Evolutionary conservation across 768 basidiomycete species (phyloP).

Genomic region (Trametes elegans): DNA sequence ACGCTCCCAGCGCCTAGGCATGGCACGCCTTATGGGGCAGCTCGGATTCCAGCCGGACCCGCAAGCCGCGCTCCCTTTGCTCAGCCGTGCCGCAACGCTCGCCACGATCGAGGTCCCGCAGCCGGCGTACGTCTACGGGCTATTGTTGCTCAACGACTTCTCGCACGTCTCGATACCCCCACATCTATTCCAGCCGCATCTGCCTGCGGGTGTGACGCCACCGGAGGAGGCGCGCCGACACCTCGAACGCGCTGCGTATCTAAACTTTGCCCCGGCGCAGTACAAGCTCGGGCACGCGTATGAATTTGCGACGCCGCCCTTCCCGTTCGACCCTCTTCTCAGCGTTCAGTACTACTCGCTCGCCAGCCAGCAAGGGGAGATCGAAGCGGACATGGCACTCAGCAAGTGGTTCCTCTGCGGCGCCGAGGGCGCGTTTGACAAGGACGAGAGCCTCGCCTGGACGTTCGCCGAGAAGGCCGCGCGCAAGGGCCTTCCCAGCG

Average conservation of each 20-base stretch:
- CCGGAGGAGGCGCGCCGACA: slow-evolving; percentile 67
- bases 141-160: slow-evolving; percentile 84
- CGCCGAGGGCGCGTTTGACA: slow-evolving; percentile 70
- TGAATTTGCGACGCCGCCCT: slow-evolving; percentile 85
- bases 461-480: slow-evolving; percentile 91
- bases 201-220: slow-evolving; percentile 48
- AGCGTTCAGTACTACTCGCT: slow-evolving; percentile 88
- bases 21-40: slow-evolving; percentile 90
- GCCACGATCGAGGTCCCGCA: slow-evolving; percentile 78
- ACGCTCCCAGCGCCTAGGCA: slow-evolving; percentile 75
- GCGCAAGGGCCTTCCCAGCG: slow-evolving; percentile 68
- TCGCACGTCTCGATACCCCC: slow-evolving; percentile 55
- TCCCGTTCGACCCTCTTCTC: slow-evolving; percentile 83
- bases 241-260: slow-evolving; percentile 82
- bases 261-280: slow-evolving; percentile 82
- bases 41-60: slow-evolving; percentile 59
- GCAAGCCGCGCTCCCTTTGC: slow-evolving; percentile 61
- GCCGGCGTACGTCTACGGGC: slow-evolving; percentile 85
- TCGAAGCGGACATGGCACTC: slow-evolving; percentile 95
- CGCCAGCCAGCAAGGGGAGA: slow-evolving; percentile 82
- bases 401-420: slow-evolving; percentile 98
- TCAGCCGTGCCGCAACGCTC: slow-evolving; percentile 74
- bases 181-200: slow-evolving; percentile 50
- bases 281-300: slow-evolving; percentile 93
- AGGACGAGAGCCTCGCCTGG: slow-evolving; percentile 82